Base-by-base conservation (phyloP, 2,329 filamentous ascomycete species). In the Dactylonectria macrodidyma region DNA sequence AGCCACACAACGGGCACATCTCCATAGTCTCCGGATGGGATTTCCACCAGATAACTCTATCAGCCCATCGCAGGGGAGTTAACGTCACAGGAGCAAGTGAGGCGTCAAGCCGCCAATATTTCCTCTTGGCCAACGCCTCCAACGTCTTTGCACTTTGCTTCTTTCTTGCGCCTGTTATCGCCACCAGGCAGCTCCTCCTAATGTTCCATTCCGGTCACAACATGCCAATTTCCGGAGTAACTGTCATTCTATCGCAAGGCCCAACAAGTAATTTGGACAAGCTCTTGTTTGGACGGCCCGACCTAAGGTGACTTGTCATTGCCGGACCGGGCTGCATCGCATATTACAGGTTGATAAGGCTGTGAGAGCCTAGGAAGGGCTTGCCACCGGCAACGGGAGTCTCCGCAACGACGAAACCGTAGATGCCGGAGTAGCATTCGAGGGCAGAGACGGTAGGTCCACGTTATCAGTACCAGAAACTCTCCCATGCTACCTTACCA, bases 21-120 rank as follows among this genome's bases (percentile, higher is more conserved):
- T 46, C 59, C 52, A 44, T 48, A 26, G 36, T 54, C 24, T 46
- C 19, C 50, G 30, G 48, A 30, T 22, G 33, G 38, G 4, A 30
- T 10, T 41, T 41, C 54, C 26, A 46, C 54, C 38, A 11, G 50
- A 22, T 34, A 5, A 34, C 22, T 33, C 12, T 36, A 66, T 62
- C 64, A 66, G 64, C 33, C 58, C 64, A 66, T 66, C 34, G 26
- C 24, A 7, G 16, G 30, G 11, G 44, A 16, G 41, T 30, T 65
- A 56, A 33, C 44, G n/a, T 4, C 3, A 11, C 50, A 33, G 19
- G 3, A 11, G n/a, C 51, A 11, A 54, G 33, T 10, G 51, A 54
- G 51, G 51, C 51, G 30, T 36, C 10, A 36, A 19, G n/a, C 51
- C n/a, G 10, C 22, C 33, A 12, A 36, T 12, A 54, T 36, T 22